Evolutionary conservation across 192 early-diverging fungal species (phyloP).

Genomic region (Diversispora eburnea): DNA sequence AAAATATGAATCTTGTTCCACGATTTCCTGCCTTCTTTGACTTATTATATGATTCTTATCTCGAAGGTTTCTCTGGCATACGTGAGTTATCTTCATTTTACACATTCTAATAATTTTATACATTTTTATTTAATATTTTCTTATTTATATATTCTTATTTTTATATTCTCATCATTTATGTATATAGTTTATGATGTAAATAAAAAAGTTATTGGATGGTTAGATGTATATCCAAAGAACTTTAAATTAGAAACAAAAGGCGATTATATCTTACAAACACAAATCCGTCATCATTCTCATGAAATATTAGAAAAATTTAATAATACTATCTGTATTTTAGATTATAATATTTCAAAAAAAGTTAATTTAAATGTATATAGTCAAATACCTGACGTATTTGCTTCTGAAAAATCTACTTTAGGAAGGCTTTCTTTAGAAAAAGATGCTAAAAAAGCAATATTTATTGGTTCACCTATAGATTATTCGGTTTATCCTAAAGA

Average conservation of each 20-base stretch:
- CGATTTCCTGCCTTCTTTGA: conserved; percentile 58
- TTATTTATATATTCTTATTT: too few species aligned
- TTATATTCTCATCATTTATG: background rate
- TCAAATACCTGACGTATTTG: conserved; percentile 51
- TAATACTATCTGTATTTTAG: conserved; percentile 57
- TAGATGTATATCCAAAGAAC: conserved; percentile 70
- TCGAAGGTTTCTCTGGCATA: conserved; percentile 64
- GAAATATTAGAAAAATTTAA: conserved; percentile 76
- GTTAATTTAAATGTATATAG: conserved; percentile 53
- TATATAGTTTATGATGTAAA: conserved; percentile 74
- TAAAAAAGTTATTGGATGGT: conserved; percentile 64
- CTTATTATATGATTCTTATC: conserved; percentile 76
- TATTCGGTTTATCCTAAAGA: conserved; percentile 58
- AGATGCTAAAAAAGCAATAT: conserved; percentile 48
- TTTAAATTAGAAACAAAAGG: conserved; percentile 72
- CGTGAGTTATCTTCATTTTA: conserved; percentile 31
- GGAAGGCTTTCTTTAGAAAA: conserved; percentile 48
- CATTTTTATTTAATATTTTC: conserved; percentile 24
- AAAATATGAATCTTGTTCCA: conserved; percentile 51
- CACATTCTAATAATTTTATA: background rate
- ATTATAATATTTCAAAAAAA: conserved; percentile 57
- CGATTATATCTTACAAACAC: conserved; percentile 79
- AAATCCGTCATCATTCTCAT: conserved; percentile 65
- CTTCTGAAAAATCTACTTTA: conserved; percentile 42
- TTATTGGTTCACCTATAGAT: conserved; percentile 53